These are phyloP conservation scores for Fusarium chlamydosporum DNA, from an alignment of 2,329 filamentous ascomycete species.

Conservation along the genomic window DNA sequence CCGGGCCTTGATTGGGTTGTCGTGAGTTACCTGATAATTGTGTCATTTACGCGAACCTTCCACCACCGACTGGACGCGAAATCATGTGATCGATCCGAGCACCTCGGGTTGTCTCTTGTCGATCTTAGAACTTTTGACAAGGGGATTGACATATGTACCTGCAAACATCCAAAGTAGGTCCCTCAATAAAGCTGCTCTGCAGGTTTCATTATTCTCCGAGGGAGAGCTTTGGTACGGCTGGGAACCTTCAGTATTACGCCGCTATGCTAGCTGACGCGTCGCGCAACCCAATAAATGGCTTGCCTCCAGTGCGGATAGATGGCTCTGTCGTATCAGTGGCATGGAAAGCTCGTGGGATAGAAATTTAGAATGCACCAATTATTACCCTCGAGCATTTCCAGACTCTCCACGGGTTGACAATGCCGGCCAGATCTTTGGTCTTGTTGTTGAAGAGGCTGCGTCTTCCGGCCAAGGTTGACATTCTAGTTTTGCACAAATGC, in stretches of 20 bases:
- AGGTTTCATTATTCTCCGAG: neutral
- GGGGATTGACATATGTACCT: neutral
- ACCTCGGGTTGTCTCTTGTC: neutral
- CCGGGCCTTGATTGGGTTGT: neutral
- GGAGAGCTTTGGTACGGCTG: neutral
- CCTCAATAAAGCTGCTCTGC: neutral
- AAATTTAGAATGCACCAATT: neutral
- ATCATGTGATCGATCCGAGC: conserved; percentile 3
- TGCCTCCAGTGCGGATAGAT: neutral
- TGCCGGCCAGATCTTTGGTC: neutral
- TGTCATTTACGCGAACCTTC: conserved; percentile 1
- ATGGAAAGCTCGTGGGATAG: neutral
- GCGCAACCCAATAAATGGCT: neutral
- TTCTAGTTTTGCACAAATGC: neutral
- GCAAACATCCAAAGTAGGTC: neutral
- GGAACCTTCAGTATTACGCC: neutral
- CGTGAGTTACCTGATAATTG: neutral
- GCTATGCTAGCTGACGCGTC: neutral
- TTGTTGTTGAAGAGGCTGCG: conserved; percentile 3
- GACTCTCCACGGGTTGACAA: neutral
- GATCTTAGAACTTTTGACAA: neutral
- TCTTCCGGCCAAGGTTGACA: neutral
- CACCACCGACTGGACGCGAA: neutral
- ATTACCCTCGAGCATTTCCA: neutral
- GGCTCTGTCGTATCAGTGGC: neutral